Conservation (phyloP, 805 yeast genomes). For the Hanseniaspora thailandica region DNA sequence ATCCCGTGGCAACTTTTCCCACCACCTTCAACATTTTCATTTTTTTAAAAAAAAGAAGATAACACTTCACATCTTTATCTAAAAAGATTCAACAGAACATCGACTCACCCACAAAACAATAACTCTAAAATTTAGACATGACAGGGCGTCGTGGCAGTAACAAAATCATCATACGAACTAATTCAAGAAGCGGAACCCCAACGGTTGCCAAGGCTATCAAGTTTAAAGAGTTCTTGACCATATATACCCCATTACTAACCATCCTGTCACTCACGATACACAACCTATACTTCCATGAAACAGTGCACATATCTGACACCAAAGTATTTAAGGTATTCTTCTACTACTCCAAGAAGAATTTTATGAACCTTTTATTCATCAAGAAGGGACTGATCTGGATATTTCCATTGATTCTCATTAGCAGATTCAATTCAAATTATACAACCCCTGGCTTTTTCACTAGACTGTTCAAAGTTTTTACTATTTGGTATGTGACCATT, state of each 20-base stretch:
- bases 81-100: too few species aligned
- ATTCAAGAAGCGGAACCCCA: neutral
- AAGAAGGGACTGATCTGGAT: constrained; percentile 92
- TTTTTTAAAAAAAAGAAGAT: neutral
- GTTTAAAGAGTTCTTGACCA: neutral
- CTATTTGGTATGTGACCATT: constrained; percentile 57
- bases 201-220: neutral
- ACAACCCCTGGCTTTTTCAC: neutral
- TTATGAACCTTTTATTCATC: constrained; percentile 61
- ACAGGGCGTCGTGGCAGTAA: neutral
- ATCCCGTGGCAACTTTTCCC: too few species aligned
- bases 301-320: neutral
- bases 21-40: neutral
- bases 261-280: constrained; percentile 1
- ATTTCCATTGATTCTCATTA: constrained; percentile 18
- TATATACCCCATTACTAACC: constrained; percentile 4
- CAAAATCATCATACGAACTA: neutral
- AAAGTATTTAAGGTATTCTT: neutral
- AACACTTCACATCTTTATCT: neutral
- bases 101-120: too few species aligned
- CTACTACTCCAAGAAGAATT: constrained; percentile 9
- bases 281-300: neutral
- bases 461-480: constrained; percentile 25
- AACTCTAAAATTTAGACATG: neutral
- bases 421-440: constrained; percentile 8